phyloP scores from a whole-genome alignment of 176 grass and related monocot genomes.

The Avena atlantica region DNA sequence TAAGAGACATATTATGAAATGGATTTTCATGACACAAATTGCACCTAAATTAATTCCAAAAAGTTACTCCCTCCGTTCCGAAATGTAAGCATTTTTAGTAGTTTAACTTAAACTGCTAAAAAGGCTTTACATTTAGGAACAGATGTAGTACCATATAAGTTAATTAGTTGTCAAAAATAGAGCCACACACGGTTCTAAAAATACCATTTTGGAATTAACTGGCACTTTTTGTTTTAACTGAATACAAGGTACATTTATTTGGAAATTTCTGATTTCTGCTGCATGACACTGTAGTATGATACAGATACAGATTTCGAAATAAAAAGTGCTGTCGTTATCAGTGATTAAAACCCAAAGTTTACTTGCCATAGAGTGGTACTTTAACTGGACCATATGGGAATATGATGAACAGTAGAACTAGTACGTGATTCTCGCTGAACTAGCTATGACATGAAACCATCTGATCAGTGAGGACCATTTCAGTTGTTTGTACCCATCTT shows the following conservation, averaged over 20 bases:
- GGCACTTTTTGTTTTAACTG: too few species aligned
- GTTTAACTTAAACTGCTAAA: too few species aligned
- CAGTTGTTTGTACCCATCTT: slow-evolving; percentile 22
- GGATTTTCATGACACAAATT: too few species aligned
- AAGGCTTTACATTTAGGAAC: too few species aligned
- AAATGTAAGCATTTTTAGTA: too few species aligned
- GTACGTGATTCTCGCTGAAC: not conserved
- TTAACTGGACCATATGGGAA: not conserved
- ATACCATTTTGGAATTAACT: not conserved
- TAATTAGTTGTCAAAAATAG: not conserved
- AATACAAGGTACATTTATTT: not conserved
- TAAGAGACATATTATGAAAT: too few species aligned
- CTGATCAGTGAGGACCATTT: slow-evolving; percentile 13
- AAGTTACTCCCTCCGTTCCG: too few species aligned
- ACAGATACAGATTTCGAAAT: not conserved
- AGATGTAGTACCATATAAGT: too few species aligned
- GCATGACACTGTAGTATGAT: not conserved
- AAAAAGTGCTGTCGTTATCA: not conserved
- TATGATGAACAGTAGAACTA: not conserved
- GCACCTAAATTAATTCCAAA: too few species aligned
- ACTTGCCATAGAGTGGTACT: not conserved
- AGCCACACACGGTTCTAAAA: too few species aligned
- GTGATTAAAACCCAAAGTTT: not conserved
- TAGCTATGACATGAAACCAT: not conserved
- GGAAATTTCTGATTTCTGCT: not conserved